Conservation (phyloP, 257 asterid species). For the Gardenia jasminoides region DNA sequence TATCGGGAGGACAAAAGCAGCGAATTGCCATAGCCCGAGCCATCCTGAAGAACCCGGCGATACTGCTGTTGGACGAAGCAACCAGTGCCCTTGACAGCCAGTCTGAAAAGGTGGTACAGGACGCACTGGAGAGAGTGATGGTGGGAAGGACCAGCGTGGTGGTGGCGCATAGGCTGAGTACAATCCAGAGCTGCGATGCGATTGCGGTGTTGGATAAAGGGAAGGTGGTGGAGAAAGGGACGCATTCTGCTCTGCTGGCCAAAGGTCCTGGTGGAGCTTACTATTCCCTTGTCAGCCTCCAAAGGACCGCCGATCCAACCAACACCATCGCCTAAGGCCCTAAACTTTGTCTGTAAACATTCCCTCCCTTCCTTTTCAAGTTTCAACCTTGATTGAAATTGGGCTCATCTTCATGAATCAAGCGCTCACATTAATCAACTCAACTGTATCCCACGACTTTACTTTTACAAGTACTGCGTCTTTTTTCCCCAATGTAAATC, state of each 20-base stretch:
- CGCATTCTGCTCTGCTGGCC: constrained; percentile 62
- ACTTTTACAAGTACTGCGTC: neutral
- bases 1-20: constrained; percentile 93
- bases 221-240: constrained; percentile 66
- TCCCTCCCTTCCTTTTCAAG: no score
- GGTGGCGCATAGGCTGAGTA: constrained; percentile 83
- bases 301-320: constrained; percentile 35
- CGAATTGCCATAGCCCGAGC: constrained; percentile 84
- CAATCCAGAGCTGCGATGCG: constrained; percentile 63
- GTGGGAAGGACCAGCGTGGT: constrained; percentile 83
- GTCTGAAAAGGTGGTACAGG: constrained; percentile 82
- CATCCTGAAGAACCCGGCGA: constrained; percentile 59
- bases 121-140: constrained; percentile 81
- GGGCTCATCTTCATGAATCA: neutral
- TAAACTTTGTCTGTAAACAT: neutral
- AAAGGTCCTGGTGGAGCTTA: constrained; percentile 64
- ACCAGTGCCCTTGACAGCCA: constrained; percentile 83
- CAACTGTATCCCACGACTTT: neutral
- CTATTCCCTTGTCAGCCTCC: constrained; percentile 65
- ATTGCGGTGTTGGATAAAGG: constrained; percentile 80
- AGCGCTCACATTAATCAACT: neutral
- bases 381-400: neutral
- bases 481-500: neutral
- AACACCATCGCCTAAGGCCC: neutral
- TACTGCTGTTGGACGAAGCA: constrained; percentile 75